Conservation (phyloP, 345 rosid species). For the Camelina sativa region DNA sequence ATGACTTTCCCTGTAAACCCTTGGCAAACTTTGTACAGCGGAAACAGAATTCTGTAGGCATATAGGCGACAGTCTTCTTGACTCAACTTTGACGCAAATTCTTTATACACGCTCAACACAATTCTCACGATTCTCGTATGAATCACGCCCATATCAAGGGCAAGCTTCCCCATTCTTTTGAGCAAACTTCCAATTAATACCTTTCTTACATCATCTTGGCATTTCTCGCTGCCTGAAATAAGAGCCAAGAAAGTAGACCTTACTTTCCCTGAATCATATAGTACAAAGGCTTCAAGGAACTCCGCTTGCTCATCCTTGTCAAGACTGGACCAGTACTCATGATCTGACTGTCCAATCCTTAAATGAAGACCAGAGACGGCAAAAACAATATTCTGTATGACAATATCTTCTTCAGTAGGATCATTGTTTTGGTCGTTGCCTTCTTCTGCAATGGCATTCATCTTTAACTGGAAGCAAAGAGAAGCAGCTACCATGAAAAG, state of each 20-base stretch:
- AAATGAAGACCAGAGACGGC: constrained; percentile 58
- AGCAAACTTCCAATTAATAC: too few species aligned
- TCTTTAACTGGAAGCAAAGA: constrained; percentile 65
- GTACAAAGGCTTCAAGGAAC: constrained; percentile 64
- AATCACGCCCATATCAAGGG: too few species aligned
- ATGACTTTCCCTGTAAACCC: too few species aligned
- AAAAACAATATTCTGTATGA: constrained; percentile 49
- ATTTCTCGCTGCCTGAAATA: constrained; percentile 39
- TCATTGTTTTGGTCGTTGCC: neutral
- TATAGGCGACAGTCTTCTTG: too few species aligned
- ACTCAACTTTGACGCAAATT: too few species aligned
- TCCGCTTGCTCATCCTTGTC: constrained; percentile 56
- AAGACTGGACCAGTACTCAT: constrained; percentile 56
- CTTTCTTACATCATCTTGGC: too few species aligned
- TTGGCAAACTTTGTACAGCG: too few species aligned
- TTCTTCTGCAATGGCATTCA: neutral
- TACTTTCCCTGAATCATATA: constrained; percentile 63
- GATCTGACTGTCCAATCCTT: constrained; percentile 50
- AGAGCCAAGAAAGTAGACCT: constrained; percentile 51
- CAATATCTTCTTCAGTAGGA: neutral
- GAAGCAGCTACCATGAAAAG: constrained; percentile 73
- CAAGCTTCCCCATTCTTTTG: too few species aligned
- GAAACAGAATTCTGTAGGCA: too few species aligned
- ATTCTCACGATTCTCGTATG: too few species aligned
- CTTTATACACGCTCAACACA: too few species aligned